Percentiles rank a stretch among this genome's conserved stretches.
phyloP scores from a whole-genome alignment of 352 stramenopile genomes.

The Sclerospora graminicola region DNA sequence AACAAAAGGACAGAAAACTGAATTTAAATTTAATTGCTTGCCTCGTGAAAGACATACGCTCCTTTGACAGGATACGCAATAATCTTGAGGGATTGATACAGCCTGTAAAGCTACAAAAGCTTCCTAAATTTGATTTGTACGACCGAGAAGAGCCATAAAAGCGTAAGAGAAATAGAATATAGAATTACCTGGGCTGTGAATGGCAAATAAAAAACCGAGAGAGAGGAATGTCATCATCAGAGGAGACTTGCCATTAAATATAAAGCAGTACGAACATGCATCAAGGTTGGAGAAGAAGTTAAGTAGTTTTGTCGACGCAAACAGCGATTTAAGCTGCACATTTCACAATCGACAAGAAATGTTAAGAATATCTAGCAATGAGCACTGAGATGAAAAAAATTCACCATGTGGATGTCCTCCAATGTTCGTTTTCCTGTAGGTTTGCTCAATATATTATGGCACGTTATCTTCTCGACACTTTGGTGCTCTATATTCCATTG shows the following conservation, averaged over 20 bases:
- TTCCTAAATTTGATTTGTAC: no score
- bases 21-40: neutral
- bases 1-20: neutral
- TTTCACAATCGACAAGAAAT: neutral
- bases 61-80: conserved; percentile 31
- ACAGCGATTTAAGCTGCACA: conserved; percentile 63
- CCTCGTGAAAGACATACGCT: conserved; percentile 53
- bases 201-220: no score
- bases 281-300: conserved; percentile 78
- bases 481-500: conserved; percentile 37
- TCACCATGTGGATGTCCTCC: conserved; percentile 62
- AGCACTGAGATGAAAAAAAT: neutral
- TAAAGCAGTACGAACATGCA: conserved; percentile 48
- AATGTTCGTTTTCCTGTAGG: conserved; percentile 40
- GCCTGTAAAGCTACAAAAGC: no score
- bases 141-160: no score
- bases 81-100: conserved; percentile 62
- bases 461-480: conserved; percentile 35
- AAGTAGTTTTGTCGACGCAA: conserved; percentile 60
- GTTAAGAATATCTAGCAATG: neutral
- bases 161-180: no score
- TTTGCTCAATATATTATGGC: conserved; percentile 36
- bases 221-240: no score
- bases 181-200: no score
- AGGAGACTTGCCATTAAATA: no score